Conservation (phyloP, 2,329 filamentous ascomycete species). For the Xylariaceae sp. region DNA sequence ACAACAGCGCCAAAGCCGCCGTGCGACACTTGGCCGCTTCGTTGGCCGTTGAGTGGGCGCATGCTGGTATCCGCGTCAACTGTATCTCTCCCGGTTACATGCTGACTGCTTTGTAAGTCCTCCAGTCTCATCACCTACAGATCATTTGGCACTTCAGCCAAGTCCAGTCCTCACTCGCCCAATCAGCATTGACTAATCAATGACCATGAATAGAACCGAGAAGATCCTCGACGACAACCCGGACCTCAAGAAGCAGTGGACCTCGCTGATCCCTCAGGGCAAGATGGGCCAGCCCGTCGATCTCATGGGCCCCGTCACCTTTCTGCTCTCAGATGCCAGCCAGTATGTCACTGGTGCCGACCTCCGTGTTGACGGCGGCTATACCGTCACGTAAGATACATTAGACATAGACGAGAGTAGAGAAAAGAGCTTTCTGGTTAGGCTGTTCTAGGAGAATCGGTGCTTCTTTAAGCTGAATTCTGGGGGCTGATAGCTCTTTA, state of each 20-base stretch:
- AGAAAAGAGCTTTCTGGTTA: no score
- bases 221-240: conserved; percentile 96
- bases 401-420: background rate
- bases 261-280: conserved; percentile 86
- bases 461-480: no score
- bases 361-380: conserved; percentile 85
- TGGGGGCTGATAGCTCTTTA: no score
- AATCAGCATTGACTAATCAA: conserved; percentile 16
- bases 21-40: conserved; percentile 87
- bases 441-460: no score
- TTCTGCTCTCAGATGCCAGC: conserved; percentile 80
- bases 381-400: conserved; percentile 71
- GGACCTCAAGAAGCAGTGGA: conserved; percentile 89
- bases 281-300: conserved; percentile 94
- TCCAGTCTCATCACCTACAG: background rate
- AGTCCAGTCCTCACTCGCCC: background rate
- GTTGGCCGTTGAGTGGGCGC: conserved; percentile 92
- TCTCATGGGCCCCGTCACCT: conserved; percentile 90
- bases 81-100: conserved; percentile 97
- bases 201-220: conserved; percentile 67
- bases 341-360: conserved; percentile 77
- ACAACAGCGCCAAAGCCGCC: conserved; percentile 92
- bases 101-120: conserved; percentile 84
- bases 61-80: conserved; percentile 88
- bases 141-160: background rate